Base-by-base conservation (phyloP, 768 basidiomycete genomes). In the Auriculariales sp. region DNA sequence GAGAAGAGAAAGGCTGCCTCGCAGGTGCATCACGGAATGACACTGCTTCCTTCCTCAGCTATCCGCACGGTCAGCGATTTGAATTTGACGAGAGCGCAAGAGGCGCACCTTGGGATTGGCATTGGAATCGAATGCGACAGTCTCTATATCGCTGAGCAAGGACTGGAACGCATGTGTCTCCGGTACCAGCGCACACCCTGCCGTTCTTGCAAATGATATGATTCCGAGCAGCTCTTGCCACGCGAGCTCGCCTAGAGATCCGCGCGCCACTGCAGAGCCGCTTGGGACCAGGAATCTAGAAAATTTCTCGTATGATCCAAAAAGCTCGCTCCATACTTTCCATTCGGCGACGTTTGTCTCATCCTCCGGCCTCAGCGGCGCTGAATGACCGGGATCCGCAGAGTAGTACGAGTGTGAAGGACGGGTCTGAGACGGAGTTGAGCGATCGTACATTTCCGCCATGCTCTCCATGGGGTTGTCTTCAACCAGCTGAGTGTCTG, bases 311-410 rank as follows among this genome's bases (percentile, higher is more conserved):
- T 83, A 83, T 1, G 79, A 71, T 2, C 81, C 75, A 83, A 83
- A 88, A 6, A 88, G 60, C 56, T 83, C 79, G 56, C 83, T 84
- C 84, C 84, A 88, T 9, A 85, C 69, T 34, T 61, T 64, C 33
- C 67, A 61, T 19, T 71, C 59, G 15, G 64, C 52, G 10, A 48
- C 25, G 27, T 54, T 51, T 32, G 19, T 60, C 63, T 48, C 47
- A 47, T 30, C 31, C 28, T 48, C 52, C 17, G 49, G 39, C n/a
- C 49, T 19, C 32, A n/a, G 22, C 19, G 28, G 28, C n/a, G n/a
- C n/a, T n/a, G n/a, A n/a, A n/a, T n/a, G n/a, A n/a, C n/a, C n/a
- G n/a, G n/a, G n/a, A n/a, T n/a, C n/a, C n/a, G n/a, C n/a, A n/a
- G n/a, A n/a, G n/a, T n/a, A n/a, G n/a, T n/a, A n/a, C n/a, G n/a